These are phyloP conservation scores for Laguncularia racemosa DNA, from an alignment of 345 rosid genomes.

Conservation along the genomic window DNA sequence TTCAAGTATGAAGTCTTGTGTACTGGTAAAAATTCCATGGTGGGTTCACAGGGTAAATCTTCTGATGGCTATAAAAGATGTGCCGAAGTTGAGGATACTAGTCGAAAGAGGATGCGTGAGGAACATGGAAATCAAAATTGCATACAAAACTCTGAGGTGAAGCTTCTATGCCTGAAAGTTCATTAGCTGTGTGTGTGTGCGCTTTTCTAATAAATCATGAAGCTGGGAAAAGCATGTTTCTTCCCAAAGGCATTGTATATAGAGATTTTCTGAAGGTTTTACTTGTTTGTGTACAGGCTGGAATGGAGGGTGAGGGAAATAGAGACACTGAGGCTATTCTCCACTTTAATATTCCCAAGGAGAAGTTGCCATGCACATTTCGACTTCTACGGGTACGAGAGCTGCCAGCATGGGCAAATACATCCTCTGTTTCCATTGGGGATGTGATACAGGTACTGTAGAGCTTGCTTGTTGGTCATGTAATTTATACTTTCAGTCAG, in stretches of 20 bases:
- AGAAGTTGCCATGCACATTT: slow-evolving; percentile 43
- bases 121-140: slow-evolving; percentile 13
- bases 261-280: not conserved
- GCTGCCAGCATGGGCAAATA: slow-evolving; percentile 85
- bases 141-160: slow-evolving; percentile 1
- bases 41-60: slow-evolving; percentile 20
- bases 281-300: slow-evolving; percentile 23
- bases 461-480: too few species aligned
- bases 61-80: slow-evolving; percentile 8
- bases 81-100: slow-evolving; percentile 9
- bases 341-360: slow-evolving; percentile 32
- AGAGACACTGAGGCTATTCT: slow-evolving; percentile 43
- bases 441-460: slow-evolving; percentile 71
- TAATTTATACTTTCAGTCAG: too few species aligned
- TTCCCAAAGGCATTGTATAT: too few species aligned
- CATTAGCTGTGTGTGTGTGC: too few species aligned
- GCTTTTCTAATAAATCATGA: too few species aligned
- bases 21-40: slow-evolving; percentile 7
- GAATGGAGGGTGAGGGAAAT: slow-evolving; percentile 8
- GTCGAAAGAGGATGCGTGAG: slow-evolving; percentile 43
- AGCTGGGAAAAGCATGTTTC: too few species aligned
- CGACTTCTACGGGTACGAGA: slow-evolving; percentile 65
- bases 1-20: slow-evolving; percentile 40
- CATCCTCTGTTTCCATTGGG: slow-evolving; percentile 70
- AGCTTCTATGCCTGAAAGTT: not conserved